Percentiles rank a stretch among this genome's conserved stretches.
Evolutionary conservation across 2,329 filamentous ascomycete genomes (phyloP).

Genomic region (Talaromyces sp.): DNA sequence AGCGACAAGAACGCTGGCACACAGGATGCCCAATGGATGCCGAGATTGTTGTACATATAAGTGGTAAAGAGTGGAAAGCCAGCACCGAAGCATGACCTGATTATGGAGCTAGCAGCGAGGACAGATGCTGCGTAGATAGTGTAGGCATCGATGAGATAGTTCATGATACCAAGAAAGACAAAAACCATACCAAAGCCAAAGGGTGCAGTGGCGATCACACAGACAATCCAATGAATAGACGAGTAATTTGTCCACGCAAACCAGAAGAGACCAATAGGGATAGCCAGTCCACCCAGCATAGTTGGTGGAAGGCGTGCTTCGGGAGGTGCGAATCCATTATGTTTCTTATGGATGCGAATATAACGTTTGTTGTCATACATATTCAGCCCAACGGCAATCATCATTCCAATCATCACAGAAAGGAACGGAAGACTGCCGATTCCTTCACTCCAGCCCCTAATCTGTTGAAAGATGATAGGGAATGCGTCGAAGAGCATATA

Average conservation of each 20-base stretch:
- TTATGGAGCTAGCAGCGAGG: constrained; percentile 44
- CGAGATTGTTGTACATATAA: constrained; percentile 43
- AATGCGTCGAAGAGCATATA: constrained; percentile 54
- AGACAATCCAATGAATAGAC: constrained; percentile 35
- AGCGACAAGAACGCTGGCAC: constrained; percentile 46
- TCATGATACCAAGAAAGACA: constrained; percentile 37
- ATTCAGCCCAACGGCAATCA: constrained; percentile 9
- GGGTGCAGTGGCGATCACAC: constrained; percentile 32
- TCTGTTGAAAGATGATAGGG: constrained; percentile 49
- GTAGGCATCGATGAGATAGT: constrained; percentile 42
- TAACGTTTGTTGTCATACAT: constrained; percentile 18
- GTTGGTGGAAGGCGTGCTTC: constrained; percentile 55
- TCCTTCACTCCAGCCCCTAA: constrained; percentile 44
- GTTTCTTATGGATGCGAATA: constrained; percentile 9
- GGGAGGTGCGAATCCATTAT: constrained; percentile 57
- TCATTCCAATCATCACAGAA: constrained; percentile 17
- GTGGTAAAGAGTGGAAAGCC: constrained; percentile 48
- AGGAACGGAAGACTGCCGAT: constrained; percentile 13
- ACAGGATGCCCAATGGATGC: constrained; percentile 48
- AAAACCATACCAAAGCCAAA: constrained; percentile 42
- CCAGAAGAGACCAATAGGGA: constrained; percentile 60
- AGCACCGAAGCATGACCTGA: constrained; percentile 47
- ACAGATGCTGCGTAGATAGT: constrained; percentile 41
- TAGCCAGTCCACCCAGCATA: constrained; percentile 48
- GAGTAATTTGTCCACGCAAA: constrained; percentile 58